Conservation (phyloP, 192 early-diverging fungal genomes). For the Lobosporangium transversale region DNA sequence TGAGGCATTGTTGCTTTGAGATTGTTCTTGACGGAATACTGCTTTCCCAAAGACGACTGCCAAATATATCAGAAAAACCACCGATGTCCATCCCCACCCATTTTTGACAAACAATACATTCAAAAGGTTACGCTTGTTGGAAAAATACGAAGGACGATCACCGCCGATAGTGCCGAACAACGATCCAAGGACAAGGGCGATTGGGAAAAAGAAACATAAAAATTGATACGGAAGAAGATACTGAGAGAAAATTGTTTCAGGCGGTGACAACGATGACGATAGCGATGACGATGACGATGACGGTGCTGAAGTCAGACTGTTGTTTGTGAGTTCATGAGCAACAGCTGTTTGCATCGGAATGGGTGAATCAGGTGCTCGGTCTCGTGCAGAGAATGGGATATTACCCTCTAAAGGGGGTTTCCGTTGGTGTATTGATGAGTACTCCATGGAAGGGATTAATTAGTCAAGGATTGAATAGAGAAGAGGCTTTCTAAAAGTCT, state of each 20-base stretch:
- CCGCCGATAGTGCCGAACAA: constrained; percentile 27
- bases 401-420: neutral
- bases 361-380: neutral
- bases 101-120: constrained; percentile 84
- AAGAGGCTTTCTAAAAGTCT: too few relatives aligned
- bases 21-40: constrained; percentile 25
- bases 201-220: constrained; percentile 31
- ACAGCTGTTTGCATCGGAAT: neutral
- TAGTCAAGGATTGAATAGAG: too few relatives aligned
- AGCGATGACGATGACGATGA: too few relatives aligned
- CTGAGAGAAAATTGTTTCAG: neutral
- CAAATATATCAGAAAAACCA: constrained; percentile 65
- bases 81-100: constrained; percentile 90
- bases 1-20: neutral
- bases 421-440: constrained; percentile 22
- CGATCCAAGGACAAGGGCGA: constrained; percentile 29
- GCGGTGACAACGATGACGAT: neutral
- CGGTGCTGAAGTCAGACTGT: too few relatives aligned
- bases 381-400: neutral
- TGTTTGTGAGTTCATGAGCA: constrained; percentile 1
- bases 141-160: constrained; percentile 56
- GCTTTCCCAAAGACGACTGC: constrained; percentile 45
- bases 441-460: constrained; percentile 3
- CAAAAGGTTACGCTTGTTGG: constrained; percentile 78
- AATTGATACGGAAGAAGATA: constrained; percentile 34